Evolutionary conservation across 805 yeast species (phyloP), one percentile per base, ranked within the genome.

Genomic region (Wickerhamomyces ciferrii): DNA sequence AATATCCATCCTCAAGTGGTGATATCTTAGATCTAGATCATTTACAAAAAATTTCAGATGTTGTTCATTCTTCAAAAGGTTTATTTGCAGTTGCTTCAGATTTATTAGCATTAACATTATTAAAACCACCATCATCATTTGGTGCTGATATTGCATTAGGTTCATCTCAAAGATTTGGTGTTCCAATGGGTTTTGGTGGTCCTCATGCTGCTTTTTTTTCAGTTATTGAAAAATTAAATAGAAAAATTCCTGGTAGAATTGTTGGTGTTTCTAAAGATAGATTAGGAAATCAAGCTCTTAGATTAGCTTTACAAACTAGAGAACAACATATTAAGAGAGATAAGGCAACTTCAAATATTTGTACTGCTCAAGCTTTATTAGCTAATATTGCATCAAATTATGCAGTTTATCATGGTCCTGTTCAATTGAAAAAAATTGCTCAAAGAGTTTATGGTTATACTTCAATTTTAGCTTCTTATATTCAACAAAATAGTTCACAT

Each of bases 161-260:
- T 42, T 81, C 90, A 9, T 78, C 97, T 5, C 99, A 94, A 74
- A 77, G 99, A 66, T 89, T 94, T 58, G 99, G 99, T 60, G 97
- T 92, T 36, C 98, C 99, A 46, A 79, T 92, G 72, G 99, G 98
- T 7, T 94, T 82, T 63, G 99, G 99, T 60, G 99, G 99, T 19
- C 99, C 99, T 4, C 99, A 94, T 66, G 98, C 99, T 41, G 99
- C 96, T 0, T 94, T 88, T 69, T 91, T 94, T 58, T 88, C 98
- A 9, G 96, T 92, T 37, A 75, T 80, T n/a, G 79, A 82, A 49
- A 76, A 81, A 46, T 75, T 85, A 56, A 87, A 88, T 62, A 81
- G 99, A 63, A 94, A 91, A 67, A 89, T 94, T 65, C 99, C 99
- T 2, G 99, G 99, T 39, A 79, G 99, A 70, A 78, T 94, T 46